These are phyloP conservation scores for Phtheirospermum japonicum DNA, from an alignment of 257 asterid genomes.

Conservation along the genomic window DNA sequence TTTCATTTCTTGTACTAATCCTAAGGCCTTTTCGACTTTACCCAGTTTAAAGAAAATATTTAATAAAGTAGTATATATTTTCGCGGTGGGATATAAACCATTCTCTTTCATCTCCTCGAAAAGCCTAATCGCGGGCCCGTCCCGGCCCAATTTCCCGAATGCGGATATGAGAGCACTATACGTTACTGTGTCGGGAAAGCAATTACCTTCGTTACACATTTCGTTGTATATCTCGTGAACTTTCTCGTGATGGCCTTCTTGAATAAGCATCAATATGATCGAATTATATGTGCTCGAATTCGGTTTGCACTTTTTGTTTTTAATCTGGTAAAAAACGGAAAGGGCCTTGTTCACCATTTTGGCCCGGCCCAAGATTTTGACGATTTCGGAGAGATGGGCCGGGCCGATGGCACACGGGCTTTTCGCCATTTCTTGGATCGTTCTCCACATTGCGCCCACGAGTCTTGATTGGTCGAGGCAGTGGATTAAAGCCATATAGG, in stretches of 20 bases:
- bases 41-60: constrained; percentile 62
- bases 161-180: constrained; percentile 75
- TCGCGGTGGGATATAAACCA: constrained; percentile 70
- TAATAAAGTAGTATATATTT: constrained; percentile 70
- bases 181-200: constrained; percentile 78
- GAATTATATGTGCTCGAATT: constrained; percentile 76
- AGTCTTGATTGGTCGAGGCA: constrained; percentile 68
- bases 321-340: constrained; percentile 64
- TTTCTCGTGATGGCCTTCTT: constrained; percentile 78
- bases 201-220: constrained; percentile 72
- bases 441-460: constrained; percentile 78
- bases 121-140: constrained; percentile 64
- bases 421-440: constrained; percentile 71
- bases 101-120: constrained; percentile 86
- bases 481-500: constrained; percentile 66
- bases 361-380: constrained; percentile 58
- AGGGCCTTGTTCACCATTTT: constrained; percentile 86
- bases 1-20: constrained; percentile 70
- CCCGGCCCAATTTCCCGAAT: constrained; percentile 59
- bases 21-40: constrained; percentile 57
- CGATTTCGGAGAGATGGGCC: constrained; percentile 57
- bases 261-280: constrained; percentile 81
- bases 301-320: constrained; percentile 73
- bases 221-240: constrained; percentile 82
- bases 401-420: constrained; percentile 57